Conservation (phyloP, 306 rosid species). For the Medicago arabica region DNA sequence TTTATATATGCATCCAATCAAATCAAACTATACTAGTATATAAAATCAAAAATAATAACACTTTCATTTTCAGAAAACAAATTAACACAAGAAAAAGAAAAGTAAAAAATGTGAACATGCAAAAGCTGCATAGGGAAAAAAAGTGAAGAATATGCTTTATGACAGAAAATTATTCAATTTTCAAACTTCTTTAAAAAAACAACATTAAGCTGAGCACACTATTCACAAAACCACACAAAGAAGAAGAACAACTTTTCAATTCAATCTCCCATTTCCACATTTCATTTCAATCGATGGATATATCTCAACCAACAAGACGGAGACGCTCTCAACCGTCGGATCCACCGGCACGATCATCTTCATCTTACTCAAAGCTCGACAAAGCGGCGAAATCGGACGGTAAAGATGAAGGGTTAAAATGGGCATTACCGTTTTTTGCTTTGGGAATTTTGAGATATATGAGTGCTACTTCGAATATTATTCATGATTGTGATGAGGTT, state of each 20-base stretch:
- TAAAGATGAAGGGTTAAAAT: slow-evolving; percentile 59
- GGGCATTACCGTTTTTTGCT: slow-evolving; percentile 69
- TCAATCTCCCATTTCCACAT: slow-evolving; percentile 3
- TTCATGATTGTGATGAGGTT: slow-evolving; percentile 97
- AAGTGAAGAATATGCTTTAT: no score
- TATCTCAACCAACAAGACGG: slow-evolving; percentile 51
- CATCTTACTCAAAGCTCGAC: slow-evolving; percentile 66
- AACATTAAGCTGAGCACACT: no score
- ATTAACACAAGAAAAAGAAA: no score
- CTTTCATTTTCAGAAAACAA: no score
- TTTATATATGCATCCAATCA: no score
- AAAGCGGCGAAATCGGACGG: slow-evolving; percentile 56
- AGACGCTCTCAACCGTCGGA: slow-evolving; percentile 66
- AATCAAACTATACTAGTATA: no score
- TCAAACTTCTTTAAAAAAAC: background rate
- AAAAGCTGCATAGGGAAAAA: no score
- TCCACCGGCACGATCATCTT: slow-evolving; percentile 47
- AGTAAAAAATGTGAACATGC: no score
- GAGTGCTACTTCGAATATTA: slow-evolving; percentile 93
- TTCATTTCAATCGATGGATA: background rate
- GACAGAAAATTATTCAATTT: no score
- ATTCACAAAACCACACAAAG: background rate
- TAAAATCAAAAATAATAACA: no score
- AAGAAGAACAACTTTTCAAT: background rate
- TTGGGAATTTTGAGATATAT: slow-evolving; percentile 77